Evolutionary conservation across 495 filamentous ascomycete species (phyloP).

Genomic region (Penicillium turbatum): DNA sequence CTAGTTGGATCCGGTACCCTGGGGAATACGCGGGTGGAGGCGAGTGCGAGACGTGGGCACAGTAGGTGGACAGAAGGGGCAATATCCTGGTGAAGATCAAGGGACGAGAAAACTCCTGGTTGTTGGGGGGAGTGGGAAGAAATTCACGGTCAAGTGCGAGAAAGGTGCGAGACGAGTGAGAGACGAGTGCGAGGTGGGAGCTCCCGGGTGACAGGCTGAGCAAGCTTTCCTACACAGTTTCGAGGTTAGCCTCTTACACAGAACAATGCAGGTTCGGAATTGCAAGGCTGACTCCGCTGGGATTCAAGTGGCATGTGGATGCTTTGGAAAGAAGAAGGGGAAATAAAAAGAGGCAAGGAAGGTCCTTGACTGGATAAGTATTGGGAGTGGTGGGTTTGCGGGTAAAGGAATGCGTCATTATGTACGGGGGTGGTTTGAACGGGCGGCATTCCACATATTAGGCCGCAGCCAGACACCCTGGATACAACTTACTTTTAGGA

Average conservation of each 20-base stretch:
- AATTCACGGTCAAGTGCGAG: no score
- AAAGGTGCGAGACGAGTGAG: not conserved
- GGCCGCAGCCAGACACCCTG: constrained; percentile 1
- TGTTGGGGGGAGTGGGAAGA: no score
- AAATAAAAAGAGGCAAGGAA: constrained; percentile 16
- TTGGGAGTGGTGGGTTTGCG: constrained; percentile 19
- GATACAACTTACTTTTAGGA: constrained; percentile 3
- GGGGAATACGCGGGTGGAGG: not conserved
- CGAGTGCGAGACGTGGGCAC: not conserved
- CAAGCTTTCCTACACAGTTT: constrained; percentile 19
- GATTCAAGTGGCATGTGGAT: constrained; percentile 21
- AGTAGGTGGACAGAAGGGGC: no score
- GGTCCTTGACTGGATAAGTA: constrained; percentile 10
- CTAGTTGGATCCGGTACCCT: not conserved
- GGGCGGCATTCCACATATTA: constrained; percentile 11
- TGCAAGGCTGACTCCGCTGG: constrained; percentile 24
- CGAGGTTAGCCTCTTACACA: constrained; percentile 18
- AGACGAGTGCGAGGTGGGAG: constrained; percentile 8
- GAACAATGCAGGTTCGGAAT: constrained; percentile 3
- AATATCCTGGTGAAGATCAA: no score
- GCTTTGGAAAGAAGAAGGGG: constrained; percentile 7
- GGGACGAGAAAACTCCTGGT: no score
- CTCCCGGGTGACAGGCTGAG: constrained; percentile 12
- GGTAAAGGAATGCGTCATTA: constrained; percentile 42
- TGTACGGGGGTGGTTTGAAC: constrained; percentile 21